phyloP scores from a whole-genome alignment of 352 stramenopile species.

The Pythium scleroteichum region DNA sequence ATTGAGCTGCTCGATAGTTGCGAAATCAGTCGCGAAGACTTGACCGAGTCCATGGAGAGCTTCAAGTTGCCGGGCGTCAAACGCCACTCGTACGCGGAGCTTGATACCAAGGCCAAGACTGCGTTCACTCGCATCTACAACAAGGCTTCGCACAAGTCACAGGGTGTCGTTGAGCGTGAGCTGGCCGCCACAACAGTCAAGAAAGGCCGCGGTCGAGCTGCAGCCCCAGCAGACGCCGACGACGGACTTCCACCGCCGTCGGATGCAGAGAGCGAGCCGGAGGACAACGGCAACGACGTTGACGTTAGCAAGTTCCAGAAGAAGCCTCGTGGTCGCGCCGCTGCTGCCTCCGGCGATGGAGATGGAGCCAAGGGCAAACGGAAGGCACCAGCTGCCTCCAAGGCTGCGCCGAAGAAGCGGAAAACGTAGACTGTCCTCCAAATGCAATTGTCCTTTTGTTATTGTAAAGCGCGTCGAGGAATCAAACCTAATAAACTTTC shows the following conservation, averaged over 20 bases:
- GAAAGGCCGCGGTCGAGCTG: conserved; percentile 61
- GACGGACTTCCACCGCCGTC: conserved; percentile 53
- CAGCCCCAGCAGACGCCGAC: conserved; percentile 40
- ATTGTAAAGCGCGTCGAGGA: too few species aligned
- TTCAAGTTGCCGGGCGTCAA: conserved; percentile 83
- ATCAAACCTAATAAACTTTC: too few species aligned
- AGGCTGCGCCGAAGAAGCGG: conserved; percentile 57
- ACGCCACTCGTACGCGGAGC: conserved; percentile 69
- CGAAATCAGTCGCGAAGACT: conserved; percentile 95
- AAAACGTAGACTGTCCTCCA: conserved; percentile 24
- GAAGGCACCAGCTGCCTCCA: conserved; percentile 38
- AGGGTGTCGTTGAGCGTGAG: conserved; percentile 91
- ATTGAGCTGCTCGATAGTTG: conserved; percentile 97
- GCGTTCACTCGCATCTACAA: conserved; percentile 95
- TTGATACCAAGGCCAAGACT: conserved; percentile 91
- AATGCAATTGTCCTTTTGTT: too few species aligned
- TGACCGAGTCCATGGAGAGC: conserved; percentile 96
- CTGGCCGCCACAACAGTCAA: conserved; percentile 69
- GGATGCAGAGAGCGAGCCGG: conserved; percentile 70
- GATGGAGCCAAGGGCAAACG: conserved; percentile 41
- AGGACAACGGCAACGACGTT: conserved; percentile 53
- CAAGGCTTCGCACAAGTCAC: conserved; percentile 91
- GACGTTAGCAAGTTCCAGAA: conserved; percentile 86
- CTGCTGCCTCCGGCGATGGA: conserved; percentile 3
- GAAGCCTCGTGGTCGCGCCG: conserved; percentile 48